Evolutionary conservation across 2,329 filamentous ascomycete genomes (phyloP), one percentile per base, ranked within the genome.

Genomic region (Ophiocordyceps camponoti-rufipedis): DNA sequence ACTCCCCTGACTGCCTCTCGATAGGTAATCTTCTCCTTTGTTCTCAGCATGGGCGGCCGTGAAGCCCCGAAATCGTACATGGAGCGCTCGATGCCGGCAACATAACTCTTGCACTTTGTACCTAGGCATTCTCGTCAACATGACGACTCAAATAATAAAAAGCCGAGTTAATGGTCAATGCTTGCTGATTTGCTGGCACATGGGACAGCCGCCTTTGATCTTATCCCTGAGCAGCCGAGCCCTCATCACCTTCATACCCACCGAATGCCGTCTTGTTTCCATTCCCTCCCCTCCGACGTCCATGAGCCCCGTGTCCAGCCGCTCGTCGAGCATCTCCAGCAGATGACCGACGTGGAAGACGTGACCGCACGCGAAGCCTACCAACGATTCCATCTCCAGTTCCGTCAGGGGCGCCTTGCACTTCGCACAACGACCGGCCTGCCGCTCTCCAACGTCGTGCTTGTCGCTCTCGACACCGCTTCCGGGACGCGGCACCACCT

Each of bases 221-320:
- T 76, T 76, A 54, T 88, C 82, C 52, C 79, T 72, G 48, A 94
- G 63, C 46, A 94, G 59, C 50, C 86, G 74, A 38, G 88, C 87
- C 57, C 86, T 85, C 51, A 84, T 91, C 28, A 94, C 86, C 62
- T 95, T 95, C 29, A 81, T 77, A 0, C 85, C 84, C 7, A 96
- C 78, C 45, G 82, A 85, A 47, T 80, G 70, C 8, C 73, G 71
- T 28, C 62, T 60, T 46, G 59, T 61, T 14, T 65, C 59, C 11
- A 68, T 18, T 18, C 35, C 64, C 39, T 63, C 61, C 3, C 61
- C 60, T 14, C 60, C 65, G 2, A 64, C 65, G 2, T 64, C 65
- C 3, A 68, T 64, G 4, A 65, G 58, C 47, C 80, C 73, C 6
- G 61, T 57, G 28, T 59, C 59, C 58, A 63, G 68, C 45, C 54